Evolutionary conservation across 2,329 filamentous ascomycete species (phyloP).

Genomic region (Amphichorda felina): DNA sequence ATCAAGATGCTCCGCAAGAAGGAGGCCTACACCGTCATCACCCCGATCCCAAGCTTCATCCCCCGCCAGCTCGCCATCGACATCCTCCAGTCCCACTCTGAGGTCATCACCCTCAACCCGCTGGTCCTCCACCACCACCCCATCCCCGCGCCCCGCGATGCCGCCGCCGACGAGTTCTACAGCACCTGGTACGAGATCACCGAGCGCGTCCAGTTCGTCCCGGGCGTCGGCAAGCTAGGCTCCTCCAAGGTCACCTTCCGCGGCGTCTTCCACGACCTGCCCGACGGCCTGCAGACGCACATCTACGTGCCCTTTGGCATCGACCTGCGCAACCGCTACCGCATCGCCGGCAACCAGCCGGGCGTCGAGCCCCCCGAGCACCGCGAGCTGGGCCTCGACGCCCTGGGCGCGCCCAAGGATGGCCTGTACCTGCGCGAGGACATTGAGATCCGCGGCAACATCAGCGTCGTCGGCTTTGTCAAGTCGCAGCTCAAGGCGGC

Average conservation of each 20-base stretch:
- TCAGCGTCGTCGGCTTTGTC: conserved; percentile 52
- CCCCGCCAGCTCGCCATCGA: conserved; percentile 61
- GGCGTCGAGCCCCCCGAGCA: conserved; percentile 49
- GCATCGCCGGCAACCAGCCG: conserved; percentile 56
- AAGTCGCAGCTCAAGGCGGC: conserved; percentile 56
- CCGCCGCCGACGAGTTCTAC: conserved; percentile 58
- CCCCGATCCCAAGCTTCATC: conserved; percentile 57
- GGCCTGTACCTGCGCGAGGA: conserved; percentile 59
- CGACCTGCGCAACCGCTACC: conserved; percentile 57
- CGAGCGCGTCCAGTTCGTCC: conserved; percentile 56
- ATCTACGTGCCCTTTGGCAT: conserved; percentile 57
- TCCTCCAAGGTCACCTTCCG: conserved; percentile 57
- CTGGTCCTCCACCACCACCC: conserved; percentile 52
- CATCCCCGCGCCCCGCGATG: conserved; percentile 55
- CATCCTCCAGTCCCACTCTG: conserved; percentile 58
- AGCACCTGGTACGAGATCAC: conserved; percentile 65
- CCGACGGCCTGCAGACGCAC: conserved; percentile 61
- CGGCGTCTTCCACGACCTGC: conserved; percentile 61
- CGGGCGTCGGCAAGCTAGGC: conserved; percentile 53
- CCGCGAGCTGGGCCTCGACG: conserved; percentile 47
- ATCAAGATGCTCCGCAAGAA: conserved; percentile 49
- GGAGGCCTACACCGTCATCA: conserved; percentile 55
- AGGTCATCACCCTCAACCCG: conserved; percentile 60
- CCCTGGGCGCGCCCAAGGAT: conserved; percentile 47
- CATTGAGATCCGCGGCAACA: conserved; percentile 58